Evolutionary conservation across 805 yeast genomes (phyloP), one percentile per base, ranked within the genome.

Genomic region (Wickerhamia fluorescens): DNA sequence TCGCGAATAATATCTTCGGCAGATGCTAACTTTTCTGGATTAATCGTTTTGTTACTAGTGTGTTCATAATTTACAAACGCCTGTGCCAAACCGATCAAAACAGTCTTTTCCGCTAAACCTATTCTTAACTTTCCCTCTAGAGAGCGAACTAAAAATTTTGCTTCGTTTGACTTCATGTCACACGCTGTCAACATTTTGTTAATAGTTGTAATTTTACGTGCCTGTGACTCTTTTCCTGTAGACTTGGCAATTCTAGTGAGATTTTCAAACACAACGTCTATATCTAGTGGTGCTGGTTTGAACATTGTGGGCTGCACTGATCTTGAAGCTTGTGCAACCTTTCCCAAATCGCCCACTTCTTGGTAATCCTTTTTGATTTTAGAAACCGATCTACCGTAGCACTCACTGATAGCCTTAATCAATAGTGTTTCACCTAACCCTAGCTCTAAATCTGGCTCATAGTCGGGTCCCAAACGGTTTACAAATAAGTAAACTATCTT

Each of bases 71-170:
- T 67, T 2, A 78, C 66, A 37, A 88, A 71, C 0, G 96, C 94
- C 47, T 85, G 92, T 0, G 96, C 82, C 25, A 92, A 59, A 0
- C 94, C 79, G 2, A 80, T 73, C 25, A 89, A 62, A 0, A 92
- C 95, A 0, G 95, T 81, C 49, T 89, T 89, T 43, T 89, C 97
- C 0, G 96, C 97, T 40, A 89, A 68, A 3, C 95, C 95, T 35
- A 92, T 92, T 41, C 98, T 69, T 37, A 92, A 60, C 42, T 89
- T 92, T 1, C 97, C 95, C 51, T 92, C 97, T 33, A 92, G 56
- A 5, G 95, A 83, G 41, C 98, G 70, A 37, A 92, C 82, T 37
- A 92, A 63, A 47, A 77, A 92, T 50, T 89, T 92, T 9, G 97
- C 95, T 54, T 92, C 98, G 33, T 40, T 49, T 22, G 54, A 37